A percentile compares a stretch with the other conserved stretches of the same genome.
phyloP scores from a whole-genome alignment of 2,329 filamentous ascomycete species.

The Neofusicoccum parvum region DNA sequence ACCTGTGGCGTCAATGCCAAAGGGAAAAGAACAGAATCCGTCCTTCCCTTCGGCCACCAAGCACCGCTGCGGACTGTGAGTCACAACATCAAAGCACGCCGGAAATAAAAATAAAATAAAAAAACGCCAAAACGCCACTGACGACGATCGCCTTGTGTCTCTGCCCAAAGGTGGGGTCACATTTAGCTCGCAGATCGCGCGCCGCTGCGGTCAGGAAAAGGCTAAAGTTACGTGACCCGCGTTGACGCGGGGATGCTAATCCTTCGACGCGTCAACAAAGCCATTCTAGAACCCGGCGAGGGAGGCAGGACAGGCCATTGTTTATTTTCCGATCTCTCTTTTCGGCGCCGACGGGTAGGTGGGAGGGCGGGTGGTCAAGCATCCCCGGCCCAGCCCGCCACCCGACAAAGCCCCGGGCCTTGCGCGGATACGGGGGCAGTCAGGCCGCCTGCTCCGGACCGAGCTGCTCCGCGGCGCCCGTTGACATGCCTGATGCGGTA shows the following conservation, averaged over 20 bases:
- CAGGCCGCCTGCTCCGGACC: neutral
- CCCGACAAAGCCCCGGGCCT: neutral
- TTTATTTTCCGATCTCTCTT: neutral
- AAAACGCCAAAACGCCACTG: no score
- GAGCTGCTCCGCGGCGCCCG: neutral
- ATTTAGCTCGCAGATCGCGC: conserved; percentile 14
- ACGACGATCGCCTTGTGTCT: neutral
- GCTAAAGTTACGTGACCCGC: conserved; percentile 2
- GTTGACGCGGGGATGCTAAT: neutral
- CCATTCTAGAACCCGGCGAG: neutral
- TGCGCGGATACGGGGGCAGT: no score
- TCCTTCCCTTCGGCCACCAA: neutral
- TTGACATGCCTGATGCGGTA: no score
- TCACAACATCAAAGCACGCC: neutral
- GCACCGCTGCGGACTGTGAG: neutral
- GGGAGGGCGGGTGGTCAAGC: neutral
- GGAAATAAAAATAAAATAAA: no score
- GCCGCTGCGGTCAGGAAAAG: neutral
- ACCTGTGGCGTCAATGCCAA: no score
- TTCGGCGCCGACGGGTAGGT: neutral
- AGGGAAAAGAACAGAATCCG: neutral
- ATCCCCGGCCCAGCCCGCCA: neutral
- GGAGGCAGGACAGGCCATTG: neutral
- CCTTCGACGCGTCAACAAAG: neutral
- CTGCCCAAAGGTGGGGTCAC: conserved; percentile 14